These are phyloP conservation scores for Alloascoidea hylecoeti DNA, from an alignment of 805 yeast species.

Conservation along the genomic window DNA sequence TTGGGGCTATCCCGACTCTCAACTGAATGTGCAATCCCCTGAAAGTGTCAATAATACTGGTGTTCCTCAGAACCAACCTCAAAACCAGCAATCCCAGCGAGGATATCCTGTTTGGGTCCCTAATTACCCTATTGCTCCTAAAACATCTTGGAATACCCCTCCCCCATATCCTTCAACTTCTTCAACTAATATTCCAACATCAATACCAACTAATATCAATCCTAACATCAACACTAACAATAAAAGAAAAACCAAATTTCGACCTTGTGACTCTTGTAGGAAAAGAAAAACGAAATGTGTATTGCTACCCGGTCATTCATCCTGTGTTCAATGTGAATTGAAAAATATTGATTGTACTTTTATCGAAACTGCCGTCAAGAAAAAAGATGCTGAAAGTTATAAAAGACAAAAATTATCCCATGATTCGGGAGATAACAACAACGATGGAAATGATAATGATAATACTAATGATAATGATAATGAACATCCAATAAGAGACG, in stretches of 20 bases:
- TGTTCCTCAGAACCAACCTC: no score
- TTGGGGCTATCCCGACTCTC: no score
- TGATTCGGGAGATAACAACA: no score
- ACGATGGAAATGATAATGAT: neutral
- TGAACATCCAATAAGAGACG: slow-evolving; percentile 27
- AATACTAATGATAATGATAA: neutral
- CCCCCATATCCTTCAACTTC: no score
- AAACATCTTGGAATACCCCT: no score
- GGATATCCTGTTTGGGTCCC: no score
- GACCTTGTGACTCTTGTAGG: slow-evolving; percentile 80
- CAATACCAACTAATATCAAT: no score
- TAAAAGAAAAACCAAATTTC: slow-evolving; percentile 20
- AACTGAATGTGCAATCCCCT: no score
- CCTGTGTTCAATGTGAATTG: slow-evolving; percentile 66
- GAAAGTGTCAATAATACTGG: no score
- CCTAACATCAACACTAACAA: no score
- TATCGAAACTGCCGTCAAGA: slow-evolving; percentile 25
- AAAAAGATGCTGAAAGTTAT: slow-evolving; percentile 14
- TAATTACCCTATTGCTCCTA: neutral
- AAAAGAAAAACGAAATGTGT: slow-evolving; percentile 72
- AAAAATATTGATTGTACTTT: slow-evolving; percentile 66
- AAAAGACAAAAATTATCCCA: slow-evolving; percentile 12
- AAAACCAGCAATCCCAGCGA: no score
- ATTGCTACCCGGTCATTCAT: slow-evolving; percentile 41
- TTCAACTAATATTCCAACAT: no score